Evolutionary conservation across 306 rosid genomes (phyloP).

Genomic region (Urtica urens): DNA sequence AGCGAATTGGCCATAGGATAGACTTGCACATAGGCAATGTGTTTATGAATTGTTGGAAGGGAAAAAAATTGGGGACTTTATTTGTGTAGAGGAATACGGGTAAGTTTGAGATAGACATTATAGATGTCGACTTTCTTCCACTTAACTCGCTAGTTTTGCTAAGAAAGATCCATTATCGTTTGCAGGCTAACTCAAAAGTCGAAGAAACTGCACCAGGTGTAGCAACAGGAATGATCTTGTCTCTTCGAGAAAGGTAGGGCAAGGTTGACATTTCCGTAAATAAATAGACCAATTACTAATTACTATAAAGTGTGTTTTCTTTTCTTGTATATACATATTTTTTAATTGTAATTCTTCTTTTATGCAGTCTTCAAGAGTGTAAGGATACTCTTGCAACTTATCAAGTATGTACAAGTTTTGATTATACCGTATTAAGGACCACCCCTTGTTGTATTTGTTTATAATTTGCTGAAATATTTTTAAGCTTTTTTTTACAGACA

Average conservation of each 20-base stretch:
- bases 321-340: no score
- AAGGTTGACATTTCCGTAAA: no score
- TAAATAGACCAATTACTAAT: neutral
- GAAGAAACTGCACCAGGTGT: constrained; percentile 87
- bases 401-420: constrained; percentile 37
- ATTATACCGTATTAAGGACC: neutral
- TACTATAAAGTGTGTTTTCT: no score
- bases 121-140: no score
- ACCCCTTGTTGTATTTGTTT: neutral
- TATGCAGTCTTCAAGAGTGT: constrained; percentile 72
- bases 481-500: constrained; percentile 30
- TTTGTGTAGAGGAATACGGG: no score
- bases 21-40: no score
- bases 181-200: constrained; percentile 42
- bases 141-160: no score
- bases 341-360: no score
- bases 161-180: neutral
- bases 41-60: no score
- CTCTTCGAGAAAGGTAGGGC: constrained; percentile 82
- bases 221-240: constrained; percentile 85
- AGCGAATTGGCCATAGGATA: no score
- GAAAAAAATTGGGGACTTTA: no score
- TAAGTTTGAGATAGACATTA: no score
- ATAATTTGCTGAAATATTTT: constrained; percentile 12
- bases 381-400: constrained; percentile 57